Evolutionary conservation across 2,329 filamentous ascomycete genomes (phyloP).

Genomic region (Pestalotiopsis sp.): DNA sequence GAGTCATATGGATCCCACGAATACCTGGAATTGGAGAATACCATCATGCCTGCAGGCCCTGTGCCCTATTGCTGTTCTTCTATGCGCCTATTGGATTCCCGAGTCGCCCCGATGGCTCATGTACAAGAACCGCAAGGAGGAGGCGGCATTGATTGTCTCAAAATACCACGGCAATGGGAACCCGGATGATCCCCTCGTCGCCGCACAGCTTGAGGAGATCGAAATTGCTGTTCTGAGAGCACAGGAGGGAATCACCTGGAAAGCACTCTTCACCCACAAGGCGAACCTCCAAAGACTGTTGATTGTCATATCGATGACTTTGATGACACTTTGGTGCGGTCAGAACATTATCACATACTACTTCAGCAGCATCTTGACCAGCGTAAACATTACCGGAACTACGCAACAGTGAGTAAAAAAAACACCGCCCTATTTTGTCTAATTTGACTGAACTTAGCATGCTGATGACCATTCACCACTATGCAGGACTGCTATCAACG

Average conservation of each 20-base stretch:
- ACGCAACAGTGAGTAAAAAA: conserved; percentile 3
- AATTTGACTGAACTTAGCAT: not conserved
- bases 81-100: not conserved
- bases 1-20: not conserved
- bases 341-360: conserved; percentile 16
- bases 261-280: conserved; percentile 1
- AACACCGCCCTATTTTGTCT: not conserved
- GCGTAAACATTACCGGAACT: not conserved
- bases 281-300: conserved; percentile 3
- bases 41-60: conserved; percentile 12
- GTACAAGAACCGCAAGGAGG: conserved; percentile 2
- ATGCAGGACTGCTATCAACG: conserved; percentile 14
- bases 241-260: conserved; percentile 9
- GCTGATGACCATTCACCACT: not conserved
- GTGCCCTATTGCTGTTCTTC: not conserved
- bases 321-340: conserved; percentile 12
- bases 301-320: conserved; percentile 6
- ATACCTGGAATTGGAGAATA: conserved; percentile 14
- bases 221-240: conserved; percentile 7
- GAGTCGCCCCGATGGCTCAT: conserved; percentile 12
- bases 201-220: not conserved
- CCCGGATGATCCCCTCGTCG: not conserved
- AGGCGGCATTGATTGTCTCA: conserved; percentile 3
- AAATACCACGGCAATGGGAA: conserved; percentile 14
- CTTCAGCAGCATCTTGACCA: conserved; percentile 13